Evolutionary conservation across 2,329 filamentous ascomycete genomes (phyloP).

Genomic region (Botrytis galanthina): DNA sequence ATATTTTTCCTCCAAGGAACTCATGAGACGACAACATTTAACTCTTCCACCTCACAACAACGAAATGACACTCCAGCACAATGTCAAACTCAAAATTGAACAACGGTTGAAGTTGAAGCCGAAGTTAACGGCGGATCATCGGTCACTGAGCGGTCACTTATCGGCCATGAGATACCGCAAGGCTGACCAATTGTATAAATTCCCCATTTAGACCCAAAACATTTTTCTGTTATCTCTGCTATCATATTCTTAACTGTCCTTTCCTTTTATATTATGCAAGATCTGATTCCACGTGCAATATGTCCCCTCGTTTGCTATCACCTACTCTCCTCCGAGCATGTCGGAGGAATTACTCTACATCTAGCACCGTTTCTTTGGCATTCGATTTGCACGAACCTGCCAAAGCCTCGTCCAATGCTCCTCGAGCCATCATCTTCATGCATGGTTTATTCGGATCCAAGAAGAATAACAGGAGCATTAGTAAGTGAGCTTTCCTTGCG

Average conservation of each 20-base stretch:
- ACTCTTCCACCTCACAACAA: not conserved
- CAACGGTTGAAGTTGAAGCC: not conserved
- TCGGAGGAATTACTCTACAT: slow-evolving; percentile 24
- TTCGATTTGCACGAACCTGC: slow-evolving; percentile 68
- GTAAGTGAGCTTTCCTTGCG: slow-evolving; percentile 62
- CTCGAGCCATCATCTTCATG: slow-evolving; percentile 75
- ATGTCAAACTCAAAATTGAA: not conserved
- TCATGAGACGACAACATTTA: not conserved
- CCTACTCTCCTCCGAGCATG: slow-evolving; percentile 10
- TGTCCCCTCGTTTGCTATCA: slow-evolving; percentile 25
- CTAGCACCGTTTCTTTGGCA: slow-evolving; percentile 44
- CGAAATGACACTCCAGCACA: not conserved
- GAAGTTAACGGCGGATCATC: not conserved
- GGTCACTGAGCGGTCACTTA: not conserved
- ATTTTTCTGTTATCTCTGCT: slow-evolving; percentile 6
- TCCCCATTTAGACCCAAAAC: not conserved
- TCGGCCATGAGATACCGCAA: slow-evolving; percentile 11
- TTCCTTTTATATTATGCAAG: not conserved
- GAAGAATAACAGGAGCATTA: slow-evolving; percentile 90
- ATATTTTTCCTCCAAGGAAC: not conserved
- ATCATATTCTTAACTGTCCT: not conserved
- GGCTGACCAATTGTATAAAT: slow-evolving; percentile 15
- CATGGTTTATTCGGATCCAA: slow-evolving; percentile 94
- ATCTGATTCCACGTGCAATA: slow-evolving; percentile 8
- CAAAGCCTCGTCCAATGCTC: slow-evolving; percentile 44